phyloP scores from a whole-genome alignment of 306 rosid genomes.

The Potentilla sterilis region DNA sequence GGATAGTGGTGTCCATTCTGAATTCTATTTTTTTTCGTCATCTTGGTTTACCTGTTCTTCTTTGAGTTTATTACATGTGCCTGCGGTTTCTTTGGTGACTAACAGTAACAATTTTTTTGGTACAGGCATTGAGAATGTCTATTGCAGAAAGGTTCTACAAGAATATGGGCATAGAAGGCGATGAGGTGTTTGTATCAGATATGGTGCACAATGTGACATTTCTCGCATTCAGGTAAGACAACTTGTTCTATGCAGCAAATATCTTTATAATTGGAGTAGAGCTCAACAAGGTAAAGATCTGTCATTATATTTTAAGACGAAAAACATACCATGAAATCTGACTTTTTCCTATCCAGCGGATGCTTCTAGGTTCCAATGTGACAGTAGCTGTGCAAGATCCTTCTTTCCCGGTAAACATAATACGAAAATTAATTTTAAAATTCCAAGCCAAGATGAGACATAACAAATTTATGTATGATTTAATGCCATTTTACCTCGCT shows the following conservation, averaged over 20 bases:
- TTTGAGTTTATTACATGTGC: not conserved
- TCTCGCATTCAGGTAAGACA: slow-evolving; percentile 53
- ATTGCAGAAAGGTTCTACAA: slow-evolving; percentile 50
- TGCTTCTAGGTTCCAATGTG: slow-evolving; percentile 46
- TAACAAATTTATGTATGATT: not conserved
- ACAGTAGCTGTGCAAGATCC: slow-evolving; percentile 68
- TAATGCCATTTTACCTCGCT: not conserved
- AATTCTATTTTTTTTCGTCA: not conserved
- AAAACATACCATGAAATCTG: not conserved
- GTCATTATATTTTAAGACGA: not conserved
- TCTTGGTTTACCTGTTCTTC: not conserved
- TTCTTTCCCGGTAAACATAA: slow-evolving; percentile 52
- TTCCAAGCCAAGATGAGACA: not conserved
- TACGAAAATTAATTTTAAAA: not conserved
- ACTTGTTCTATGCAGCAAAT: not conserved
- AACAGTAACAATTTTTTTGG: not conserved
- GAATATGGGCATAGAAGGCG: slow-evolving; percentile 33
- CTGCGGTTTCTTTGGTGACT: not conserved
- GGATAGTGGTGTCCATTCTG: not conserved
- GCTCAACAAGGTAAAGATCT: not conserved
- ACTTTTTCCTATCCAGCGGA: slow-evolving; percentile 22
- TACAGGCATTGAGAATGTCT: slow-evolving; percentile 45
- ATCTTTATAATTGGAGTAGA: not conserved
- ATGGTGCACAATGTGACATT: slow-evolving; percentile 70
- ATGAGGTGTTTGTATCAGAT: slow-evolving; percentile 61